Evolutionary conservation across 805 yeast genomes (phyloP).

Genomic region (Nakazawaea ishiwadae): DNA sequence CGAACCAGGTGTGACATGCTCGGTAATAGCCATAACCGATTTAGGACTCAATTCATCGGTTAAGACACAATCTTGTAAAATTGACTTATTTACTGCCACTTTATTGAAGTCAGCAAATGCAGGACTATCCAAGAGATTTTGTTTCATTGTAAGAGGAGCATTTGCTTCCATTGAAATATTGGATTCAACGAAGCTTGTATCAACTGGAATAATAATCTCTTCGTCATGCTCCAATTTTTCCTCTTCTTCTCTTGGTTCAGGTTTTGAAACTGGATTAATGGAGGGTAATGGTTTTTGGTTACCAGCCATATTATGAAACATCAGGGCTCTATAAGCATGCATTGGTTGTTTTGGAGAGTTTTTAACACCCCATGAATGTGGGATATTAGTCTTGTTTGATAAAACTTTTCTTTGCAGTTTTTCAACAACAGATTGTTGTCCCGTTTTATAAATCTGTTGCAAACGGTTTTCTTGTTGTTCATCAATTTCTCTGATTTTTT

Average conservation of each 20-base stretch:
- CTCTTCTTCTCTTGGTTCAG: background rate
- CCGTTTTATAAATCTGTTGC: no score
- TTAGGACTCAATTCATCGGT: no score
- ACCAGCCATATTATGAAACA: conserved; percentile 1
- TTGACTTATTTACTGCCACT: background rate
- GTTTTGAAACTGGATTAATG: background rate
- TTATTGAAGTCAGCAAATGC: background rate
- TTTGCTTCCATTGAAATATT: no score
- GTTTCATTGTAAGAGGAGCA: background rate
- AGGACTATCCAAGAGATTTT: background rate
- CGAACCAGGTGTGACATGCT: no score
- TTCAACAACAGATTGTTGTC: no score
- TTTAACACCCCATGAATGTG: no score
- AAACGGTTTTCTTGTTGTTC: no score
- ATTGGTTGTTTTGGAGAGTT: background rate
- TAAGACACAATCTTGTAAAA: no score
- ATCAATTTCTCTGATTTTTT: background rate
- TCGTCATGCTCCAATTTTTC: no score
- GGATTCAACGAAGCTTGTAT: no score
- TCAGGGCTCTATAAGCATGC: conserved; percentile 8
- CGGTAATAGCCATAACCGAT: no score
- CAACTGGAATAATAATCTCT: no score
- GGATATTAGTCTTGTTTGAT: conserved; percentile 1
- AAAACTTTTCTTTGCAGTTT: background rate
- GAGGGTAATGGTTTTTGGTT: background rate